Percentiles rank a stretch among this genome's conserved stretches.
phyloP scores from a whole-genome alignment of 345 rosid species.

The Gynandropsis gynandra region DNA sequence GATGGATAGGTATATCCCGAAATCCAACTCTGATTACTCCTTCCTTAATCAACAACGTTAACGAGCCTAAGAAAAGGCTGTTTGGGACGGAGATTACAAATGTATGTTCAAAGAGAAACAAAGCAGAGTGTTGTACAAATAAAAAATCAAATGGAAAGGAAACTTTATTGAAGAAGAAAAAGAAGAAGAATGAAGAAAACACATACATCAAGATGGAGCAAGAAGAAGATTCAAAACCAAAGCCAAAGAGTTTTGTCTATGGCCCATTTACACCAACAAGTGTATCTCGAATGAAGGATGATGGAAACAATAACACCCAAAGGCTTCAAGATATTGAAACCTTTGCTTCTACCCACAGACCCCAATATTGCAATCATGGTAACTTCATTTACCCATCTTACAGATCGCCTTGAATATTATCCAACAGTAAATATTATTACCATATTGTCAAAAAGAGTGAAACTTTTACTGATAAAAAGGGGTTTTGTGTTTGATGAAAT shows the following conservation, averaged over 20 bases:
- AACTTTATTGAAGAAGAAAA: too few species aligned
- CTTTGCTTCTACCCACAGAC: conserved; percentile 44
- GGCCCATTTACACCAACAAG: conserved; percentile 48
- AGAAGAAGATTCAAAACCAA: conserved; percentile 18
- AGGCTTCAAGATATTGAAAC: conserved; percentile 37
- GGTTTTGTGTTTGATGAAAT: conserved; percentile 30
- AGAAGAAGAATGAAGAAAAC: conserved; percentile 23
- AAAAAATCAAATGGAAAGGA: conserved; percentile 24
- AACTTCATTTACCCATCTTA: conserved; percentile 11
- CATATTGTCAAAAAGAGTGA: too few species aligned
- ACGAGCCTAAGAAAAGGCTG: conserved; percentile 43
- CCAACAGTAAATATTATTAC: too few species aligned
- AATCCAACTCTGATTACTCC: conserved; percentile 17
- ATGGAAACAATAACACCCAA: conserved; percentile 26
- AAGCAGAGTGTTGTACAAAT: conserved; percentile 25
- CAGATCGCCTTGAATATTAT: neutral
- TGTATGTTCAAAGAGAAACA: conserved; percentile 37
- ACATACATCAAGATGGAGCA: conserved; percentile 23
- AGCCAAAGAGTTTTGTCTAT: conserved; percentile 36
- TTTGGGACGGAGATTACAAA: conserved; percentile 67
- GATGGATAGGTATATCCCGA: conserved; percentile 36
- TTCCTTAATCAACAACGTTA: conserved; percentile 18
- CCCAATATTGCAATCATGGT: conserved; percentile 66
- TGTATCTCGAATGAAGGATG: conserved; percentile 11
- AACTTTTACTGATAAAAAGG: conserved; percentile 2